Conservation (phyloP, 345 rosid genomes). For the Rhizophora apiculata region DNA sequence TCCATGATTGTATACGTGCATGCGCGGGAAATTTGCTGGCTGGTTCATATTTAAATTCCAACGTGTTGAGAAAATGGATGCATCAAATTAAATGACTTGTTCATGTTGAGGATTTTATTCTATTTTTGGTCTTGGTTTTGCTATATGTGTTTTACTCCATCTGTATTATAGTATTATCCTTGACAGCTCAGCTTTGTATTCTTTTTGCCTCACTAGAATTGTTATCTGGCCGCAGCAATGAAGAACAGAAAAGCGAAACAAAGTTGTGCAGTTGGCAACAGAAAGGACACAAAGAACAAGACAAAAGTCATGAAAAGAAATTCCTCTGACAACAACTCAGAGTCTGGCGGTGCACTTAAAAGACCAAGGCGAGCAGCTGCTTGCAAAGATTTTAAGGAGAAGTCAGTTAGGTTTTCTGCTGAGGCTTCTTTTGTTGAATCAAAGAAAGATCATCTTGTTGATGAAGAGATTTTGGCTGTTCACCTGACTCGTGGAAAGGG, state of each 20-base stretch:
- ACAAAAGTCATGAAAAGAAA: slow-evolving; percentile 30
- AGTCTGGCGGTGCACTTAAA: slow-evolving; percentile 25
- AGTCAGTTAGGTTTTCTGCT: slow-evolving; percentile 36
- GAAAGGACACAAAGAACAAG: slow-evolving; percentile 5
- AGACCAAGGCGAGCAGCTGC: slow-evolving; percentile 83
- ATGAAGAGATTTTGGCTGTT: slow-evolving; percentile 41
- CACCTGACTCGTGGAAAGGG: slow-evolving; percentile 19
- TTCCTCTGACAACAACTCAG: slow-evolving; percentile 23
- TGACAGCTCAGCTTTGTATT: no score
- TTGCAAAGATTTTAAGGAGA: slow-evolving; percentile 61
- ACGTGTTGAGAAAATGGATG: no score
- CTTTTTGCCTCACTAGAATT: no score
- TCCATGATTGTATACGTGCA: no score
- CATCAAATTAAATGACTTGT: no score
- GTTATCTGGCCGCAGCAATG: not conserved
- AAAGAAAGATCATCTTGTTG: slow-evolving; percentile 41
- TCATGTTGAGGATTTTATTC: no score
- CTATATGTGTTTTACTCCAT: no score
- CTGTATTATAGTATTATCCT: no score
- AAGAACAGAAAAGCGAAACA: slow-evolving; percentile 6
- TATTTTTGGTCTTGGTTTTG: no score
- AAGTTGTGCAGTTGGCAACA: not conserved
- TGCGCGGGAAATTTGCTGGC: no score
- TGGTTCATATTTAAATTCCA: no score
- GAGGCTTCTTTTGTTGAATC: slow-evolving; percentile 43